Evolutionary conservation across 345 rosid species (phyloP).

Genomic region (Turritis glabra): DNA sequence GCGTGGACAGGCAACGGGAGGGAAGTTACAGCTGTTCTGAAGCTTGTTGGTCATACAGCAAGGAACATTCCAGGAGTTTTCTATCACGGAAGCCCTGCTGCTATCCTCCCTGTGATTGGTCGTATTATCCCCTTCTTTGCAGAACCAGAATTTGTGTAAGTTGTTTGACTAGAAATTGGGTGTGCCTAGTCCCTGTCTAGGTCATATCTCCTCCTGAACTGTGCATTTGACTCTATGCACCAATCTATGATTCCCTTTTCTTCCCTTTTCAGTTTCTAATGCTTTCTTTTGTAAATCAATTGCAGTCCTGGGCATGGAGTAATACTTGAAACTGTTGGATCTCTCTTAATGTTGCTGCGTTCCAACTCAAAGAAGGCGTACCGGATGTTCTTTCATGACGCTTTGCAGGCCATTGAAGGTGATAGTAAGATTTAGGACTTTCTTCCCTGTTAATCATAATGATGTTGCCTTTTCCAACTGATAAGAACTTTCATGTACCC

Average conservation of each 20-base stretch:
- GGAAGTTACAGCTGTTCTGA: slow-evolving; percentile 78
- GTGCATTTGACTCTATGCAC: slow-evolving; percentile 9
- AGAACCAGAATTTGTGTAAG: slow-evolving; percentile 77
- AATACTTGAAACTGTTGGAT: slow-evolving; percentile 79
- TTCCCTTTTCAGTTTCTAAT: not conserved
- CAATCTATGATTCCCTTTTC: not conserved
- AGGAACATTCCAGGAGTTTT: slow-evolving; percentile 79
- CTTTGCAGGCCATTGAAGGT: slow-evolving; percentile 78
- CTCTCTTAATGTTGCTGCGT: slow-evolving; percentile 82
- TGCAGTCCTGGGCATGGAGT: slow-evolving; percentile 70
- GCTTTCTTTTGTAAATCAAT: slow-evolving; percentile 11
- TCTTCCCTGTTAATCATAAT: not conserved
- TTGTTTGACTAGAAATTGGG: not conserved
- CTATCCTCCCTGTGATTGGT: slow-evolving; percentile 72
- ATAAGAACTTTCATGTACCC: not conserved
- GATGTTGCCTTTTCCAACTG: not conserved
- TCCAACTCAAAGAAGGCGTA: slow-evolving; percentile 75
- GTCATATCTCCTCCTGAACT: not conserved
- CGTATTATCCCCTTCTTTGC: slow-evolving; percentile 81
- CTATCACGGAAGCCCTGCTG: slow-evolving; percentile 74
- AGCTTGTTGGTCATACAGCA: slow-evolving; percentile 78
- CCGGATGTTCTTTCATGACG: slow-evolving; percentile 71
- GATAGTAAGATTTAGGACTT: slow-evolving; percentile 19
- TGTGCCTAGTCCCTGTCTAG: not conserved
- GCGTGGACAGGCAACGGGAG: slow-evolving; percentile 64